A percentile compares a stretch with the other conserved stretches of the same genome.
Conservation (phyloP, 345 rosid genomes). For the Theobroma cacao region DNA sequence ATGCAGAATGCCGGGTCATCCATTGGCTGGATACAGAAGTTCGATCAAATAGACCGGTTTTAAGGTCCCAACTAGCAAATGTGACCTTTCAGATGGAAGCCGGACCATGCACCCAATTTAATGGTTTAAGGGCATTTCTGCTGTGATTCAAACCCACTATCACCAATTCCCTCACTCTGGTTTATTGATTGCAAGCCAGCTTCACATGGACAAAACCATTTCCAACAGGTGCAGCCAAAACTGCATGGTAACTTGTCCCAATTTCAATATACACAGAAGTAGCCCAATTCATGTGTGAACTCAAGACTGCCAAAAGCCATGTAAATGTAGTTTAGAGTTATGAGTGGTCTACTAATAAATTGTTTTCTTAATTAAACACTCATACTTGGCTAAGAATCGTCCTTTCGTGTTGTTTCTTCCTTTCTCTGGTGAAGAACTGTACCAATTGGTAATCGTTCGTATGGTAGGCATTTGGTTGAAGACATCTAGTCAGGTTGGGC, state of each 20-base stretch:
- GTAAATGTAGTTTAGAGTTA: too few relatives aligned
- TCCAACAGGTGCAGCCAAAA: not conserved
- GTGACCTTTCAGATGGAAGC: not conserved
- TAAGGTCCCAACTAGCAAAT: not conserved
- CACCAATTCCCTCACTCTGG: not conserved
- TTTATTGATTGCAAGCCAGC: not conserved
- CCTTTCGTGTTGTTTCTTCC: not conserved
- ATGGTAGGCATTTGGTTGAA: not conserved
- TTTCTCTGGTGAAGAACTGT: not conserved
- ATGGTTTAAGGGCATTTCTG: not conserved
- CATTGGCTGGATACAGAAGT: not conserved
- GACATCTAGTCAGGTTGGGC: not conserved
- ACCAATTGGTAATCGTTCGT: not conserved
- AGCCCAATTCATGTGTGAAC: not conserved
- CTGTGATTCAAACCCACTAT: not conserved
- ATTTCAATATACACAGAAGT: not conserved
- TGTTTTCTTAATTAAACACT: not conserved
- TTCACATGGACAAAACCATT: conserved; percentile 1
- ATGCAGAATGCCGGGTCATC: not conserved
- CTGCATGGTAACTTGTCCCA: not conserved
- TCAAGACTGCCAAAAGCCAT: too few relatives aligned
- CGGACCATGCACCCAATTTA: not conserved
- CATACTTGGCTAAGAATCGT: too few relatives aligned
- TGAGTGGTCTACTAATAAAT: not conserved
- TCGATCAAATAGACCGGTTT: not conserved